Conservation (phyloP, 2,329 filamentous ascomycete genomes). For the Setomelanomma holmii region DNA sequence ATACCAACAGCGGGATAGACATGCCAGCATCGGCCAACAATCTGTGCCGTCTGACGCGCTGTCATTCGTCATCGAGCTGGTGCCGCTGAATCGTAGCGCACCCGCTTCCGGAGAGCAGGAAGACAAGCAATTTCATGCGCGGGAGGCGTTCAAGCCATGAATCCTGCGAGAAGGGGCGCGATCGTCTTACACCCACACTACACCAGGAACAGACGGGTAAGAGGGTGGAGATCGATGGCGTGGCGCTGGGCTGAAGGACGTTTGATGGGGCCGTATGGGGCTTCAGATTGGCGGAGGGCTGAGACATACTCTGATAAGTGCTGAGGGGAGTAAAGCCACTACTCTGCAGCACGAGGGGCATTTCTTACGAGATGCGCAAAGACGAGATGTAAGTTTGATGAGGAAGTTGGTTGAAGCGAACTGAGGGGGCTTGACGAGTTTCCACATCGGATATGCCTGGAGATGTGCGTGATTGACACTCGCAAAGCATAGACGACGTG, state of each 20-base stretch:
- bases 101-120: not conserved
- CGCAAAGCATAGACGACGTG: slow-evolving; percentile 1
- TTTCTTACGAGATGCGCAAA: not conserved
- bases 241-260: not conserved
- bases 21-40: not conserved
- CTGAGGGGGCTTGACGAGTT: not conserved
- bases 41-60: not conserved
- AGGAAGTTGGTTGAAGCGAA: not conserved
- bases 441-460: not conserved
- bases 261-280: not conserved
- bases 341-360: not conserved
- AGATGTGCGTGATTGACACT: not conserved
- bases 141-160: slow-evolving; percentile 4
- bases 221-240: slow-evolving; percentile 1
- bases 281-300: not conserved
- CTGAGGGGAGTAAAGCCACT: not conserved
- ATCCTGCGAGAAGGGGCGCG: not conserved
- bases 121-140: not conserved
- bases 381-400: not conserved
- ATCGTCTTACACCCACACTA: slow-evolving; percentile 1
- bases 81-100: not conserved
- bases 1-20: not conserved
- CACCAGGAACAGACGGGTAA: not conserved
- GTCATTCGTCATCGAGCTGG: not conserved
- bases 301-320: slow-evolving; percentile 1